Percentiles rank a stretch among this genome's conserved stretches.
These are phyloP conservation scores for Fusarium continuum DNA, from an alignment of 2,329 filamentous ascomycete species.

Conservation along the genomic window DNA sequence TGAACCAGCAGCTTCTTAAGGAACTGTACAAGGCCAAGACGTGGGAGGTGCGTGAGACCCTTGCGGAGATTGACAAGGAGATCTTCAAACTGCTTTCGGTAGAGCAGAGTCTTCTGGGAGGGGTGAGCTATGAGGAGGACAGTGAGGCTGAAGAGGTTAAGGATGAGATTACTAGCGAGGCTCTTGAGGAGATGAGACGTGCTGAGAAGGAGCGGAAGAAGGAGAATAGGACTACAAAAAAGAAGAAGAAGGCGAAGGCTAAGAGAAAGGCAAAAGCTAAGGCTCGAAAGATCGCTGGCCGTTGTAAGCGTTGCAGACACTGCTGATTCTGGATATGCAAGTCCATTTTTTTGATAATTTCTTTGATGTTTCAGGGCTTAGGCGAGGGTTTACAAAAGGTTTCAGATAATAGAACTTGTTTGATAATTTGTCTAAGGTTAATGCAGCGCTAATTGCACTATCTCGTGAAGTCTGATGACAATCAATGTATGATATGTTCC, in stretches of 20 bases:
- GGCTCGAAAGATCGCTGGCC: neutral
- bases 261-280: neutral
- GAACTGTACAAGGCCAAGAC: neutral
- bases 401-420: too few relatives aligned
- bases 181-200: neutral
- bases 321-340: neutral
- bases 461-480: too few relatives aligned
- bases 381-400: too few relatives aligned
- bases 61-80: neutral
- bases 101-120: neutral
- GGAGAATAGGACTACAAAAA: too few relatives aligned
- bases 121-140: neutral
- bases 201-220: neutral
- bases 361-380: too few relatives aligned
- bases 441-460: too few relatives aligned
- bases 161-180: neutral
- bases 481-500: too few relatives aligned
- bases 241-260: neutral
- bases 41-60: neutral
- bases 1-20: neutral
- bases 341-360: too few relatives aligned
- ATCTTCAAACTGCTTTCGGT: neutral
- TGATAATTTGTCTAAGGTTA: too few relatives aligned
- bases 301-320: neutral
- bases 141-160: neutral